Percentiles rank a stretch among this genome's conserved stretches.
phyloP scores from a whole-genome alignment of 176 grass and related monocot species.

The Ensete ventricosum region DNA sequence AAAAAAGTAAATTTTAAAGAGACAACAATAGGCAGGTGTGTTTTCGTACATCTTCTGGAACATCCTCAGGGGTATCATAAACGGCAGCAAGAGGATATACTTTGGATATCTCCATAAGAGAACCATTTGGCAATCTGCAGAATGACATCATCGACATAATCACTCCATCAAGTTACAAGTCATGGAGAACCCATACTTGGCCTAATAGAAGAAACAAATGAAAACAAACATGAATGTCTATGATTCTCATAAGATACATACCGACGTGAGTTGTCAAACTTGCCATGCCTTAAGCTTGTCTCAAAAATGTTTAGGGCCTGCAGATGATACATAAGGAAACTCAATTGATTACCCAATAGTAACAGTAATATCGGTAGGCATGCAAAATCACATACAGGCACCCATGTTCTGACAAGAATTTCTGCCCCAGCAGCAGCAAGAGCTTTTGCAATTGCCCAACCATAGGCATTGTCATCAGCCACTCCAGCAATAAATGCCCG shows the following conservation, averaged over 20 bases:
- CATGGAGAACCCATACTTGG: neutral
- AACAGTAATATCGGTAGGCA: neutral
- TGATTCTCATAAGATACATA: constrained; percentile 17
- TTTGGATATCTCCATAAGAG: constrained; percentile 92
- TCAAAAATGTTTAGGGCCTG: constrained; percentile 60
- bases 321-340: neutral
- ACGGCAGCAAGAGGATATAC: constrained; percentile 88
- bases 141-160: constrained; percentile 5
- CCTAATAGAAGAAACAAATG: neutral
- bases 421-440: constrained; percentile 95
- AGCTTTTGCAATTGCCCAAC: constrained; percentile 94
- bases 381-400: constrained; percentile 57
- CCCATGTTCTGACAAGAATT: constrained; percentile 98
- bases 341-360: constrained; percentile 1
- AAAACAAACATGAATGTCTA: constrained; percentile 1
- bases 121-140: constrained; percentile 72
- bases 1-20: neutral
- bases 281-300: constrained; percentile 45
- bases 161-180: neutral
- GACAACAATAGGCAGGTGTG: neutral
- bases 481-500: constrained; percentile 95
- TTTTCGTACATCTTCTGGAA: constrained; percentile 79
- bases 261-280: constrained; percentile 49
- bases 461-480: constrained; percentile 99
- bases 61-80: constrained; percentile 75